Evolutionary conservation across 177 flowering plant genomes (phyloP), one percentile per base, ranked within the genome.

Genomic region (Tripterygium wilfordii): DNA sequence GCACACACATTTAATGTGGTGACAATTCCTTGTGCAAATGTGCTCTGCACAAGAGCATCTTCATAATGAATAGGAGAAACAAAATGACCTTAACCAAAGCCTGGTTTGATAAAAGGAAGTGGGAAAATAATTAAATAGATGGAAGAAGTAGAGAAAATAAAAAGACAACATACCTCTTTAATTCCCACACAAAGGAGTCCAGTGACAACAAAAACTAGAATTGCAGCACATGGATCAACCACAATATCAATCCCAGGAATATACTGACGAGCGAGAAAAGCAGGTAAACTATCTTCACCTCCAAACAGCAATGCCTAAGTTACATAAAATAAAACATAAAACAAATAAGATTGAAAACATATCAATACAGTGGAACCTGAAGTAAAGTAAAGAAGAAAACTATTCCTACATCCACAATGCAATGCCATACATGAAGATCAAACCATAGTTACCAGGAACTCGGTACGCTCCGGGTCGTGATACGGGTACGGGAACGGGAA

Each of bases 151-250:
- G 9, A n/a, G 3, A 29, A 25, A n/a, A 47, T 15, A 27, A 20
- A 48, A 31, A 29, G 10, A 1, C 3, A 5, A 18, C 4, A 12
- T 70, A 83, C 96, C 90, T 88, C 95, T 64, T 85, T 88, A 62
- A 88, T 85, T 58, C 95, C 96, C 15, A 77, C 53, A 57, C 95
- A 88, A 33, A 92, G 58, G 33, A 88, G 87, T 22, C 79, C 86
- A 30, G 87, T 83, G 22, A 88, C 96, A 45, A 85, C 30, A 21
- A 80, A 55, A 20, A 92, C 95, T 50, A 92, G 69, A 63, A 83
- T 46, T 38, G 96, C 90, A 20, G 96, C 96, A 73, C 90, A 83
- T 30, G 96, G 96, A 32, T 85, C 96, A 20, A 85, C 84, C 23
- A 78, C 77, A 46, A 88, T 52, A 62, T 70, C 88, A 66, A 88